These are phyloP conservation scores for Lactuca sativa DNA, from an alignment of 129 eudicot genomes.

Conservation along the genomic window DNA sequence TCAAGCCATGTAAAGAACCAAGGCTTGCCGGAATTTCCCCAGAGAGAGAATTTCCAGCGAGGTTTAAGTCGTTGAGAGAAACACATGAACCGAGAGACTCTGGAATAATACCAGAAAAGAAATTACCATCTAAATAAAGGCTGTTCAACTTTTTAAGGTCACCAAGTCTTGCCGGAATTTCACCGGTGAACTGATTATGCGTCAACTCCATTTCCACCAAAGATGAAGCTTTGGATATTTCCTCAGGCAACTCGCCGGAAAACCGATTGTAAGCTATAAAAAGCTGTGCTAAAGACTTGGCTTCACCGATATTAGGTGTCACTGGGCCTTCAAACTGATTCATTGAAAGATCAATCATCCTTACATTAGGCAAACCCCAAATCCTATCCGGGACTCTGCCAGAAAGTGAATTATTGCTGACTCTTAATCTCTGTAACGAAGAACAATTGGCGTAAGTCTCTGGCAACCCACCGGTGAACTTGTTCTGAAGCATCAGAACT, in stretches of 20 bases:
- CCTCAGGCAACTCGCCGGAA: conserved; percentile 55
- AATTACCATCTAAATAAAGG: conserved; percentile 46
- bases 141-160: conserved; percentile 41
- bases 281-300: conserved; percentile 48
- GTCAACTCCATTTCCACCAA: conserved; percentile 51
- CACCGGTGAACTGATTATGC: conserved; percentile 54
- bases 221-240: conserved; percentile 40
- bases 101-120: conserved; percentile 52
- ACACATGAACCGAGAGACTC: conserved; percentile 62
- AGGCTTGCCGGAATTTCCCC: conserved; percentile 55
- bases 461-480: conserved; percentile 56
- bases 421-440: conserved; percentile 27
- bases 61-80: conserved; percentile 48
- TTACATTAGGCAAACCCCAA: conserved; percentile 30
- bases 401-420: conserved; percentile 35
- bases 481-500: conserved; percentile 55
- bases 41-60: conserved; percentile 46
- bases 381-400: conserved; percentile 28
- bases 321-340: conserved; percentile 63
- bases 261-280: conserved; percentile 48
- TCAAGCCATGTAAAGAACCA: conserved; percentile 47
- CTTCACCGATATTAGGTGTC: conserved; percentile 44
- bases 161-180: conserved; percentile 45
- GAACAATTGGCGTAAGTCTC: conserved; percentile 33
- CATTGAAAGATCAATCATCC: conserved; percentile 36